Evolutionary conservation across 225 moss, liverwort and hornwort species (phyloP).

Genomic region (Thuidium tamariscinum): DNA sequence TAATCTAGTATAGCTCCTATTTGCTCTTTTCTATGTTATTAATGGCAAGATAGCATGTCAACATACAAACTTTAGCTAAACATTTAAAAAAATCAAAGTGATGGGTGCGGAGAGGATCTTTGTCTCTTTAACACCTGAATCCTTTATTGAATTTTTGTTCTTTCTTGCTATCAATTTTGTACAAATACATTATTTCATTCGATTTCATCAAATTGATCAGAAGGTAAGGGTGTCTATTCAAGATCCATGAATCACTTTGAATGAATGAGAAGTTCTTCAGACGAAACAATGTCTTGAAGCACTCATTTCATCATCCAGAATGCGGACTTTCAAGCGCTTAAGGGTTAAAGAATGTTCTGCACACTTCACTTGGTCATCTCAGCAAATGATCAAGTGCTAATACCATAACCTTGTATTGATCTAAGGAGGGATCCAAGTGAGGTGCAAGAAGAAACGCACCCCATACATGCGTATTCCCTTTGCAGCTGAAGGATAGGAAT

Average conservation of each 20-base stretch:
- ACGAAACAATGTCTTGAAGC: too few relatives aligned
- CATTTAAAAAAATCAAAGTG: neutral
- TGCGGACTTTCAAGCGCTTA: neutral
- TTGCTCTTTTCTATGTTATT: neutral
- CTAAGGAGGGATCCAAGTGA: neutral
- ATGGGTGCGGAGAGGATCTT: neutral
- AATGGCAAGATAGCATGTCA: neutral
- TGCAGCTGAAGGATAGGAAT: conserved; percentile 2
- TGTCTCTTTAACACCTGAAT: neutral
- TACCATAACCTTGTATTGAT: neutral
- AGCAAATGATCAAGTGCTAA: neutral
- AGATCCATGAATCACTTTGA: neutral
- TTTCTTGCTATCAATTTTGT: neutral
- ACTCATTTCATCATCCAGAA: neutral
- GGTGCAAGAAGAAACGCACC: conserved; percentile 6
- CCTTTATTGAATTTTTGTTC: neutral
- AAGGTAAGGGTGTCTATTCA: neutral
- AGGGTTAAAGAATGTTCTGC: neutral
- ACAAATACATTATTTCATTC: neutral
- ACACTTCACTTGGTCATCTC: neutral
- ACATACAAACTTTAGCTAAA: neutral
- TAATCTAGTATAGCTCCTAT: neutral
- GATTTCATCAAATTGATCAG: too few relatives aligned
- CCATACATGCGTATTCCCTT: conserved; percentile 26
- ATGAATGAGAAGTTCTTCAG: neutral